phyloP scores from a whole-genome alignment of 768 basidiomycete species.

The Collybiopsis luxurians region DNA sequence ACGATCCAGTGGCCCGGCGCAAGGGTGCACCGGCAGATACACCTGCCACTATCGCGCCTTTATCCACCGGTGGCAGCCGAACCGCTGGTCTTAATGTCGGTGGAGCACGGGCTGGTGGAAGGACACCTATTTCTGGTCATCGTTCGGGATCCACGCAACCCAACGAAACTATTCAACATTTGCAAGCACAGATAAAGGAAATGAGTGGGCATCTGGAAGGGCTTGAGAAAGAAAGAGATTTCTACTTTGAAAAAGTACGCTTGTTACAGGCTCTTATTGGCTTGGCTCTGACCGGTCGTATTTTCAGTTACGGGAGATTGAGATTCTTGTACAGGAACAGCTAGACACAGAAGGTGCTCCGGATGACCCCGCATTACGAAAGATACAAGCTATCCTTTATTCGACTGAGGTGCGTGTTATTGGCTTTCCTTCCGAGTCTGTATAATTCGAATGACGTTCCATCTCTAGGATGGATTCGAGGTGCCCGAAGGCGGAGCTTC shows the following conservation, averaged over 20 bases:
- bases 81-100: constrained; percentile 28
- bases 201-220: constrained; percentile 81
- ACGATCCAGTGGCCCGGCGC: constrained; percentile 81
- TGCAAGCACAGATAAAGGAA: constrained; percentile 81
- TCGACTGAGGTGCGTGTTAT: constrained; percentile 76
- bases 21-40: constrained; percentile 75
- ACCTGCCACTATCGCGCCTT: constrained; percentile 76
- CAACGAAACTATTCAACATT: constrained; percentile 60
- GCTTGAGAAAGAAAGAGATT: constrained; percentile 95
- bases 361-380: constrained; percentile 59
- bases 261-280: not conserved
- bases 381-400: constrained; percentile 92
- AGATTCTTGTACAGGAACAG: constrained; percentile 85
- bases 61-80: constrained; percentile 34
- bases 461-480: constrained; percentile 83
- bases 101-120: constrained; percentile 54
- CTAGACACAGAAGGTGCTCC: constrained; percentile 63
- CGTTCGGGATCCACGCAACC: constrained; percentile 65
- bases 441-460: not conserved
- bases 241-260: constrained; percentile 95
- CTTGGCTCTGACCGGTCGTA: constrained; percentile 8
- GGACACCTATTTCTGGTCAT: constrained; percentile 70
- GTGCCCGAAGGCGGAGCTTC: constrained; percentile 62
- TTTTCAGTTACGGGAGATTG: constrained; percentile 89
- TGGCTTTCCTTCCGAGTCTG: constrained; percentile 9